These are phyloP conservation scores for Syncephalastrum sp. DNA, from an alignment of 371 early-diverging fungal species.

Conservation along the genomic window DNA sequence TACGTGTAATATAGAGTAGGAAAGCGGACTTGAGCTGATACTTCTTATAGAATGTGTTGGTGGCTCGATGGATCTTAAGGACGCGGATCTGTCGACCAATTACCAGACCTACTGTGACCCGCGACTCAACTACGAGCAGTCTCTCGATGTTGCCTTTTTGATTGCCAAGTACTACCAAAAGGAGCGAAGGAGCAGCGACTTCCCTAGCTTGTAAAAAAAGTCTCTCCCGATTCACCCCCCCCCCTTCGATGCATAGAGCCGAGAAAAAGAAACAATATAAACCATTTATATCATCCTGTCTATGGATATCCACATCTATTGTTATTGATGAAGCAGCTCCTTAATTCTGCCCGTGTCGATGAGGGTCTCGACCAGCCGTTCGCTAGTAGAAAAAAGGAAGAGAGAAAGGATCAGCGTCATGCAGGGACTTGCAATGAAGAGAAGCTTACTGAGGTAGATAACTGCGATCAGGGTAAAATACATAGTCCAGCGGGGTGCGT, in stretches of 20 bases:
- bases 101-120: conserved; percentile 96
- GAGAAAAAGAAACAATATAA: no score
- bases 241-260: no score
- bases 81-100: conserved; percentile 78
- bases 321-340: conserved; percentile 3
- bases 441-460: conserved; percentile 61
- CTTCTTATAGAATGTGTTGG: conserved; percentile 82
- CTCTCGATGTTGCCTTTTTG: conserved; percentile 92
- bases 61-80: conserved; percentile 90
- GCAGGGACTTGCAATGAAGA: not conserved
- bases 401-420: not conserved
- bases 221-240: not conserved
- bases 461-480: conserved; percentile 63
- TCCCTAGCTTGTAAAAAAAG: conserved; percentile 31
- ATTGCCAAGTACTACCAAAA: conserved; percentile 85
- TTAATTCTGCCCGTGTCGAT: conserved; percentile 39
- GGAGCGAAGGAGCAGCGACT: conserved; percentile 47
- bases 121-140: conserved; percentile 94
- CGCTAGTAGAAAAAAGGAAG: conserved; percentile 20
- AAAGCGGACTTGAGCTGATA: not conserved
- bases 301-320: not conserved
- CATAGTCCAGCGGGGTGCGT: conserved; percentile 55
- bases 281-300: no score
- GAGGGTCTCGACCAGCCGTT: conserved; percentile 43
- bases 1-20: conserved; percentile 10